Conservation (phyloP, 2,329 filamentous ascomycete species). For the Colletotrichum tamarilloi region DNA sequence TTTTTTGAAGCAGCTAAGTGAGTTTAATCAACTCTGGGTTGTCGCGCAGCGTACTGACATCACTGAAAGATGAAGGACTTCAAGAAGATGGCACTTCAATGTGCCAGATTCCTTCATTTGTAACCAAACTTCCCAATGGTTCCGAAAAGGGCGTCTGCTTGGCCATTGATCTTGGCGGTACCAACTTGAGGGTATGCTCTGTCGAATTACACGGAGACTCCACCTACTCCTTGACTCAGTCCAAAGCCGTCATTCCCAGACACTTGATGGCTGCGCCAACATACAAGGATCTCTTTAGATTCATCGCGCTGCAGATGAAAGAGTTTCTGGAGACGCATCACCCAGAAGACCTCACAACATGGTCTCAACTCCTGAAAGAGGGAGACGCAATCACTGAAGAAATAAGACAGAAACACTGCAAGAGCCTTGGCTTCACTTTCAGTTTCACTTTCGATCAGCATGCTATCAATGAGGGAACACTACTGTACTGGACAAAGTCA, state of each 20-base stretch:
- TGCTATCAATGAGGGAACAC: conserved; percentile 75
- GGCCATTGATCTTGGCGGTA: conserved; percentile 48
- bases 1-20: conserved; percentile 38
- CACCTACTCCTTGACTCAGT: conserved; percentile 77
- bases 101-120: conserved; percentile 81
- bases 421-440: conserved; percentile 45
- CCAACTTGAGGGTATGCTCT: conserved; percentile 47
- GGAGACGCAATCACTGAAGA: not conserved
- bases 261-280: conserved; percentile 38
- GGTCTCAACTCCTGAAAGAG: conserved; percentile 2
- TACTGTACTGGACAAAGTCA: conserved; percentile 85
- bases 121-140: conserved; percentile 80
- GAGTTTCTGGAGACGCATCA: conserved; percentile 74
- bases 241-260: conserved; percentile 50
- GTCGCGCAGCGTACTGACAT: not conserved
- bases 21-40: not conserved
- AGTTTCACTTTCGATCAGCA: conserved; percentile 81
- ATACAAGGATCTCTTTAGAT: conserved; percentile 74
- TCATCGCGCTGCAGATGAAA: conserved; percentile 79
- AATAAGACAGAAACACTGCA: conserved; percentile 13
- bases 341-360: conserved; percentile 18
- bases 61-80: conserved; percentile 58
- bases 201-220: conserved; percentile 62
- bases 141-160: conserved; percentile 71
- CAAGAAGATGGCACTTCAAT: conserved; percentile 28